phyloP scores from a whole-genome alignment of 2,329 filamentous ascomycete species.

The Bipolaris zeicola region DNA sequence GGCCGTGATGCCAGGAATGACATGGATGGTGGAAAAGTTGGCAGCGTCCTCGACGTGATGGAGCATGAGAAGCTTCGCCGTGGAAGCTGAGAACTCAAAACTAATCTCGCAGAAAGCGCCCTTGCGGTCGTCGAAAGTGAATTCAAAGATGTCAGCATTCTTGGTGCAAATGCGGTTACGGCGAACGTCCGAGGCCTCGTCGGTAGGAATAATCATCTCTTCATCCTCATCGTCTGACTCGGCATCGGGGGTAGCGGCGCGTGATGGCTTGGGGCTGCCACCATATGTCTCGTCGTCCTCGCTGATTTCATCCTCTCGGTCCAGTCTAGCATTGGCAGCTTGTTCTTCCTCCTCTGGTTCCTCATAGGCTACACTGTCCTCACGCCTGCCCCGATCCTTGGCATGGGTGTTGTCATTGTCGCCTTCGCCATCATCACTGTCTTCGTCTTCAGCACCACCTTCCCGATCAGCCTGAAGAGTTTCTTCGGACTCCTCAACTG shows the following conservation, averaged over 20 bases:
- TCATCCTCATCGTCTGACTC: conserved; percentile 37
- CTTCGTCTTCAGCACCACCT: conserved; percentile 69
- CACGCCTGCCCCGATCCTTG: conserved; percentile 76
- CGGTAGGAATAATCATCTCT: conserved; percentile 28
- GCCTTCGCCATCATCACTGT: conserved; percentile 69
- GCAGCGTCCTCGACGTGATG: conserved; percentile 84
- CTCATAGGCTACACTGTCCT: conserved; percentile 85
- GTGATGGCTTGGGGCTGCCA: conserved; percentile 50
- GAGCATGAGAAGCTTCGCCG: conserved; percentile 91
- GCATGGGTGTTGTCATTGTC: conserved; percentile 65
- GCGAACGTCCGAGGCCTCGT: conserved; percentile 39
- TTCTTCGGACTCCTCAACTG: conserved; percentile 46
- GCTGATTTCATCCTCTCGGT: conserved; percentile 58
- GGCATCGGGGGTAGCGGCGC: conserved; percentile 40
- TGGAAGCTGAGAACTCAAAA: conserved; percentile 77
- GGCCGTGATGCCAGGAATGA: conserved; percentile 75
- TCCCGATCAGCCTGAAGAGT: conserved; percentile 46
- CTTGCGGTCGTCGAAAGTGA: conserved; percentile 76
- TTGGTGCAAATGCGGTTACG: conserved; percentile 51
- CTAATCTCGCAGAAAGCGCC: conserved; percentile 81
- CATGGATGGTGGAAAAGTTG: conserved; percentile 80
- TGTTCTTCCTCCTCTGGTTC: conserved; percentile 92
- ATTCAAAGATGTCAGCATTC: conserved; percentile 70
- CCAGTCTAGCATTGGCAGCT: conserved; percentile 69
- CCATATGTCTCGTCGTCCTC: conserved; percentile 60